A percentile compares a stretch with the other conserved stretches of the same genome.
Conservation (phyloP, 2,329 filamentous ascomycete genomes). For the Septoria petroselini region DNA sequence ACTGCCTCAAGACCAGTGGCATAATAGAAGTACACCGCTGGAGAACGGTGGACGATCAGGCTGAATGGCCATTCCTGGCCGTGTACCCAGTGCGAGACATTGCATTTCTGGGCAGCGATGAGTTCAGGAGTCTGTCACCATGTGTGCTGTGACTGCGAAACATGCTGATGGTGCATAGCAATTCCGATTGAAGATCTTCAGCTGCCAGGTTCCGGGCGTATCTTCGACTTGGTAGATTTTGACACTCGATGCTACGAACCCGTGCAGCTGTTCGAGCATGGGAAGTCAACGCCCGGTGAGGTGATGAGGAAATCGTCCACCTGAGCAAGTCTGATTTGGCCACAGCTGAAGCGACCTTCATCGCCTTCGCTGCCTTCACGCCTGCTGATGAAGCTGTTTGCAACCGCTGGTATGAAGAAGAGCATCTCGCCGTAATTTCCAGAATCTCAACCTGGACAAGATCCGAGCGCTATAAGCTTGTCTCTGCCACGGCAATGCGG, state of each 20-base stretch:
- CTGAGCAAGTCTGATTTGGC: neutral
- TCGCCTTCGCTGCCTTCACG: slow-evolving; percentile 19
- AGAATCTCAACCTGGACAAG: slow-evolving; percentile 14
- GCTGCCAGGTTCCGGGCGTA: slow-evolving; percentile 12
- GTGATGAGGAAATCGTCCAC: neutral
- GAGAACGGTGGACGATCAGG: slow-evolving; percentile 11
- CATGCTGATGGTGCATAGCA: slow-evolving; percentile 9
- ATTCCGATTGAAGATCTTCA: slow-evolving; percentile 18
- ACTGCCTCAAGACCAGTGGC: slow-evolving; percentile 20
- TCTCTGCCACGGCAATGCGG: slow-evolving; percentile 10
- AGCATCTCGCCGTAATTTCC: slow-evolving; percentile 19
- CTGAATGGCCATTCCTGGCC: slow-evolving; percentile 18
- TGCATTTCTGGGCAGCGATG: slow-evolving; percentile 12
- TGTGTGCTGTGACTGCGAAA: neutral
- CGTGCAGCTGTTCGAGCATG: slow-evolving; percentile 13
- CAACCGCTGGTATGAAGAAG: slow-evolving; percentile 20
- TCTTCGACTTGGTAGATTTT: slow-evolving; percentile 20
- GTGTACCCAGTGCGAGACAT: slow-evolving; percentile 21
- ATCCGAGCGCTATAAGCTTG: slow-evolving; percentile 19
- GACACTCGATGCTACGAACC: slow-evolving; percentile 20
- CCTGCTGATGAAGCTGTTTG: slow-evolving; percentile 19
- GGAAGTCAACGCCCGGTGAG: neutral
- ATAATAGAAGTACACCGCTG: slow-evolving; percentile 18
- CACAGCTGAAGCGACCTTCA: slow-evolving; percentile 15
- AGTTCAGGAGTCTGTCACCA: slow-evolving; percentile 16